Conservation (phyloP, 345 rosid species). For the Sonneratia alba region DNA sequence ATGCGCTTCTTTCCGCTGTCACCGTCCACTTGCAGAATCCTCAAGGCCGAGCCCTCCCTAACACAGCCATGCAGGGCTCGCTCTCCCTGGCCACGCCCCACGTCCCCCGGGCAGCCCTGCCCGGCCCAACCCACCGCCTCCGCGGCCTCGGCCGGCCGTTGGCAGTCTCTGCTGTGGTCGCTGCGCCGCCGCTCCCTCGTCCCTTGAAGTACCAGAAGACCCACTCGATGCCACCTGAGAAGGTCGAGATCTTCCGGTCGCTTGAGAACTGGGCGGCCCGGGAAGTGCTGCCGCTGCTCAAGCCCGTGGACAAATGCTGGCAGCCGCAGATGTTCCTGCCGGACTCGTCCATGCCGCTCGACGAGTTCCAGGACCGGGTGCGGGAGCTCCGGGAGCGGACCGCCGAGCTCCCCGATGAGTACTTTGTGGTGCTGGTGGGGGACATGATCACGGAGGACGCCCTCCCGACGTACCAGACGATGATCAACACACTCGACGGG, state of each 20-base stretch:
- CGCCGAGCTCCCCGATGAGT: conserved; percentile 52
- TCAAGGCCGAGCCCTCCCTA: background rate
- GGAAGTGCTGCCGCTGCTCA: conserved; percentile 45
- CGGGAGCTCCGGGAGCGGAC: conserved; percentile 43
- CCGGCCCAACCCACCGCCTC: conserved; percentile 1
- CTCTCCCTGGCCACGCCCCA: conserved; percentile 11
- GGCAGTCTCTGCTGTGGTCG: conserved; percentile 24
- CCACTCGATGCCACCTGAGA: conserved; percentile 60
- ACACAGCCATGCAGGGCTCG: conserved; percentile 22
- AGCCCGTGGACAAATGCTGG: conserved; percentile 69
- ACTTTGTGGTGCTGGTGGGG: conserved; percentile 65
- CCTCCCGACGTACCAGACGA: conserved; percentile 60
- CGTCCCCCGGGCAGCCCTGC: conserved; percentile 10
- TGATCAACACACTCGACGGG: conserved; percentile 66
- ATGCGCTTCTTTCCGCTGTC: background rate
- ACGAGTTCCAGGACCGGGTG: conserved; percentile 50
- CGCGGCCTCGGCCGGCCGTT: conserved; percentile 5
- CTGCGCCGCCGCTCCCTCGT: conserved; percentile 13
- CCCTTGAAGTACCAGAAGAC: conserved; percentile 23
- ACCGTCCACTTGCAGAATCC: background rate
- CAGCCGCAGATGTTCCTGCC: conserved; percentile 54
- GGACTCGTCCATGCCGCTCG: conserved; percentile 27
- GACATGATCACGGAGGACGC: conserved; percentile 89
- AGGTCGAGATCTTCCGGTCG: conserved; percentile 50
- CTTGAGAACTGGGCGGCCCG: conserved; percentile 51